Conservation (phyloP, 495 filamentous ascomycete genomes). For the Aspergillus kassunensis region DNA sequence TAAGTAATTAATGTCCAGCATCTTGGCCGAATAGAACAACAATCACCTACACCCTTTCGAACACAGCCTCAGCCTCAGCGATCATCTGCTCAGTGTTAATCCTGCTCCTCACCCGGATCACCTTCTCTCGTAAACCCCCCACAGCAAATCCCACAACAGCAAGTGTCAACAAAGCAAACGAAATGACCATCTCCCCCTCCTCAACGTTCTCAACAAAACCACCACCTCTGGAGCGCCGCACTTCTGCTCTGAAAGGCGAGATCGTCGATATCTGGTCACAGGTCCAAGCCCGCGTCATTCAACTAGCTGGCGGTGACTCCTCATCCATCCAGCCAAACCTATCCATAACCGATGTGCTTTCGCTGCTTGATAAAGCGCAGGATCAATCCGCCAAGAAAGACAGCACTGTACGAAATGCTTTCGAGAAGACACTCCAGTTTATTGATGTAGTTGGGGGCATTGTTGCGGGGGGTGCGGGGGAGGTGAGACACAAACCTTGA, state of each 20-base stretch:
- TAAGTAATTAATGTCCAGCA: no score
- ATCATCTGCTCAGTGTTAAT: no score
- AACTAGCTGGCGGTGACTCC: constrained; percentile 35
- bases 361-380: constrained; percentile 25
- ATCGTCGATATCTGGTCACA: constrained; percentile 36
- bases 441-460: constrained; percentile 34
- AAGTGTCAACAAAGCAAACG: neutral
- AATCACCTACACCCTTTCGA: no score
- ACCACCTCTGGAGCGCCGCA: constrained; percentile 7
- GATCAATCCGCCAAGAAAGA: constrained; percentile 26
- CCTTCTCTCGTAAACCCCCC: neutral
- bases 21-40: no score
- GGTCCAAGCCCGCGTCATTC: constrained; percentile 32
- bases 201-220: constrained; percentile 9
- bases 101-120: no score
- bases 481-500: no score
- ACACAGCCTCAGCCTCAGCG: no score
- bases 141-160: neutral
- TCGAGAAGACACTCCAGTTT: constrained; percentile 33
- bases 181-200: constrained; percentile 18
- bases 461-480: constrained; percentile 28
- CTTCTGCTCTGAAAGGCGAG: constrained; percentile 28
- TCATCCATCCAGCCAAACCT: constrained; percentile 23
- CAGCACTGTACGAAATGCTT: constrained; percentile 20
- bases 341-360: constrained; percentile 29